Conservation (phyloP, 2,329 filamentous ascomycete genomes). For the Paraphaeosphaeria sporulosa region DNA sequence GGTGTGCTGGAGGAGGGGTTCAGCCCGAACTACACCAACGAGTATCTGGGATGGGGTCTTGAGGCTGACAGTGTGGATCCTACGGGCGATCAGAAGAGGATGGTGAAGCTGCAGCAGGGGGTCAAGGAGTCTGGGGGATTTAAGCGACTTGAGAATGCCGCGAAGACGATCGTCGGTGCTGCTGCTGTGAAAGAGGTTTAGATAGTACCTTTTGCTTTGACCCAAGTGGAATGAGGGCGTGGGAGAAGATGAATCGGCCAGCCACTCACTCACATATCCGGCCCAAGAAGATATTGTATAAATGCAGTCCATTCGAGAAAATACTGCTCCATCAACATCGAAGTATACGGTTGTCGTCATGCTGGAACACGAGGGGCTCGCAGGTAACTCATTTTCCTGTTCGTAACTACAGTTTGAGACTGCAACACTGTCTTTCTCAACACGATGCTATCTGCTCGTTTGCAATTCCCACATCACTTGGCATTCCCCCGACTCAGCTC, state of each 20-base stretch:
- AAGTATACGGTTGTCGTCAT: no score
- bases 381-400: no score
- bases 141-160: background rate
- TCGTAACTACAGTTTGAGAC: no score
- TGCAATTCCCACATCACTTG: no score
- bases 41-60: slow-evolving; percentile 1
- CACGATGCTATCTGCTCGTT: no score
- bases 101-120: background rate
- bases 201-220: background rate
- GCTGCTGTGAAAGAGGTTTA: background rate
- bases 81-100: background rate
- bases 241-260: background rate
- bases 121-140: background rate
- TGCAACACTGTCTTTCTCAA: no score
- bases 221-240: background rate
- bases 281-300: background rate
- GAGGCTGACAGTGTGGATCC: background rate
- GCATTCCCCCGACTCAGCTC: no score
- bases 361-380: no score
- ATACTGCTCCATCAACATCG: background rate
- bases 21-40: slow-evolving; percentile 1
- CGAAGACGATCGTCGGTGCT: background rate
- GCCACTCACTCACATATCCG: background rate
- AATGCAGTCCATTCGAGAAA: background rate
- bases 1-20: background rate